Conservation (phyloP, 768 basidiomycete genomes). For the Hortiboletus flavorubellus region DNA sequence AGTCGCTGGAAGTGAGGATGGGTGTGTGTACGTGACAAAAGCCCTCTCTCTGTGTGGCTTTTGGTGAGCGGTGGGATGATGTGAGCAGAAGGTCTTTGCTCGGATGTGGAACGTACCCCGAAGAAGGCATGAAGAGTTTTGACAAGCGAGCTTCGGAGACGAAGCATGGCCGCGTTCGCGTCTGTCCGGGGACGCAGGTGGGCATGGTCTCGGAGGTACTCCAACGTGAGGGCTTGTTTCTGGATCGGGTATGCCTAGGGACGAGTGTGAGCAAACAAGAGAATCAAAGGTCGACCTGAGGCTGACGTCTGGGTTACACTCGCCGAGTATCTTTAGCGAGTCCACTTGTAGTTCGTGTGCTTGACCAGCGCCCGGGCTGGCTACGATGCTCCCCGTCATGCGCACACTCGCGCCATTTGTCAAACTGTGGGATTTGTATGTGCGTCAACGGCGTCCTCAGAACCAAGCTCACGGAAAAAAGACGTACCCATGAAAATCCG, state of each 20-base stretch:
- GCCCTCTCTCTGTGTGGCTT: slow-evolving; percentile 54
- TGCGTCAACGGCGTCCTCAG: slow-evolving; percentile 1
- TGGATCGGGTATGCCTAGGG: slow-evolving; percentile 84
- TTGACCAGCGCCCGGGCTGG: slow-evolving; percentile 50
- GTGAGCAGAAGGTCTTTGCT: not conserved
- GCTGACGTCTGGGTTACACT: slow-evolving; percentile 54
- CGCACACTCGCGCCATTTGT: slow-evolving; percentile 56
- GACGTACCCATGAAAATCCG: slow-evolving; percentile 19
- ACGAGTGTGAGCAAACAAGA: slow-evolving; percentile 4
- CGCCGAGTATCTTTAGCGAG: slow-evolving; percentile 49
- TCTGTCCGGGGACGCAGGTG: slow-evolving; percentile 86
- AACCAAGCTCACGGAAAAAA: not conserved
- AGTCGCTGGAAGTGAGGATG: slow-evolving; percentile 85
- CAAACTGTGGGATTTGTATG: slow-evolving; percentile 32
- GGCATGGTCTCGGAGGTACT: slow-evolving; percentile 80
- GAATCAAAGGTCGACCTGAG: not conserved
- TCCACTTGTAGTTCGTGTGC: slow-evolving; percentile 49
- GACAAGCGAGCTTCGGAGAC: slow-evolving; percentile 60
- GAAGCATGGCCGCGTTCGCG: slow-evolving; percentile 67
- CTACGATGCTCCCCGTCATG: slow-evolving; percentile 43
- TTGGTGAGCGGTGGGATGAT: slow-evolving; percentile 14
- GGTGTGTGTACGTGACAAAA: slow-evolving; percentile 84
- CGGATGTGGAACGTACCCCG: slow-evolving; percentile 47
- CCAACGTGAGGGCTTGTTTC: slow-evolving; percentile 75
- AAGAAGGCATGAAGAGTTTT: slow-evolving; percentile 65